phyloP scores from a whole-genome alignment of 805 yeast species.

The Wickerhamiella spandovensis region DNA sequence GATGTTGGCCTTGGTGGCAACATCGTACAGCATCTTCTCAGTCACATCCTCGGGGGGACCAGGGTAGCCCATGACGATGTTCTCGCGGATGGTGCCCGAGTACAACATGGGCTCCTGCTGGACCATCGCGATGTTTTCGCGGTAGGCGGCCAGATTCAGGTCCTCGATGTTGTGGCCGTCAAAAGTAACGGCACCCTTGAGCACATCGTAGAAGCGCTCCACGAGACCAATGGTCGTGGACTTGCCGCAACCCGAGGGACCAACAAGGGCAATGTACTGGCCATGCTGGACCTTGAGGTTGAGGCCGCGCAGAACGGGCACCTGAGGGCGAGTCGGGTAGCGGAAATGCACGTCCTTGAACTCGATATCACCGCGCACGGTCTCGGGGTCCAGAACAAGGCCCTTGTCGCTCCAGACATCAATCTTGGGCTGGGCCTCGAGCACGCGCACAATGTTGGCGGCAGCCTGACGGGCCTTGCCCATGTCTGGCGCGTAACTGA shows the following conservation, averaged over 20 bases:
- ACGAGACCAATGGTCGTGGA: constrained; percentile 40
- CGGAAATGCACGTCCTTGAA: constrained; percentile 47
- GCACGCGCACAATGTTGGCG: constrained; percentile 22
- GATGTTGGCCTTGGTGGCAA: constrained; percentile 39
- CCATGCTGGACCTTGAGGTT: constrained; percentile 36
- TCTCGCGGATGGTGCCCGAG: constrained; percentile 42
- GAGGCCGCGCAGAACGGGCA: constrained; percentile 38
- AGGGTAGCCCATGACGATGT: constrained; percentile 37
- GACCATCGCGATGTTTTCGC: constrained; percentile 43
- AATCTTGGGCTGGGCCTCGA: constrained; percentile 24
- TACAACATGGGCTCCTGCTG: constrained; percentile 50
- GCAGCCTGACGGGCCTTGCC: constrained; percentile 30
- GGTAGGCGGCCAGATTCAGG: constrained; percentile 36
- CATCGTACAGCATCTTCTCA: constrained; percentile 34
- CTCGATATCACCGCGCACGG: constrained; percentile 36
- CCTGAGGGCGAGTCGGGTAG: constrained; percentile 48
- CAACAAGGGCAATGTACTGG: constrained; percentile 51
- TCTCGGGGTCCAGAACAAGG: constrained; percentile 18
- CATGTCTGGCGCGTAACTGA: constrained; percentile 32
- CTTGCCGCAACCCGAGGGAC: constrained; percentile 52
- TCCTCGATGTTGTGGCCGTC: constrained; percentile 39
- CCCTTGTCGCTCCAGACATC: constrained; percentile 25
- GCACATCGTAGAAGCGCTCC: constrained; percentile 39
- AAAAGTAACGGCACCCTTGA: constrained; percentile 35
- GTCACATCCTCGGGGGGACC: constrained; percentile 21